Conservation (phyloP, 495 filamentous ascomycete species). For the Annulohypoxylon nitens region DNA sequence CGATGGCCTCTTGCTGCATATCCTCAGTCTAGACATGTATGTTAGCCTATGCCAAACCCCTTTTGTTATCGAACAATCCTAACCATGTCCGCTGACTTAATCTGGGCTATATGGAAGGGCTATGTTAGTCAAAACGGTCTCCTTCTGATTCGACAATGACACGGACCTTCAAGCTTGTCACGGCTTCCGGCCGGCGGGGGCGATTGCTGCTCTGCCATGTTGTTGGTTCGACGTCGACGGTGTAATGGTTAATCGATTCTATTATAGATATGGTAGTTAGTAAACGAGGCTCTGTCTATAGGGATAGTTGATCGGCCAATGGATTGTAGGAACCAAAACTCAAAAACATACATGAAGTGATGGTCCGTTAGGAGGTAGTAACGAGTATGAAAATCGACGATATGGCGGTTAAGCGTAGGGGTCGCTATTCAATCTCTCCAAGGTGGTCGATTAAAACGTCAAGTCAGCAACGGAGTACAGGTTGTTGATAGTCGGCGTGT, state of each 20-base stretch:
- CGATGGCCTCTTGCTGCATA: conserved; percentile 94
- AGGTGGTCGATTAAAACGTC: background rate
- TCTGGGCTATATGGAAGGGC: conserved; percentile 72
- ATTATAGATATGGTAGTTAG: conserved; percentile 5
- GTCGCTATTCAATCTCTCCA: background rate
- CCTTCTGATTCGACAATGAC: background rate
- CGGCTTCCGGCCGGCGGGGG: conserved; percentile 42
- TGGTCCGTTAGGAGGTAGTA: conserved; percentile 1
- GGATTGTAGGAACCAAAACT: background rate
- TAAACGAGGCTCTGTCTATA: conserved; percentile 1
- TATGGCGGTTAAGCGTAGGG: background rate
- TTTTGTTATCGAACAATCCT: conserved; percentile 35
- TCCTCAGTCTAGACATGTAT: conserved; percentile 80
- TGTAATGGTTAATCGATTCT: conserved; percentile 8
- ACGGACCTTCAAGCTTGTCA: conserved; percentile 53
- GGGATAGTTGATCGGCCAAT: background rate
- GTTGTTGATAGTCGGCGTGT: conserved; percentile 5
- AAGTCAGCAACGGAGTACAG: conserved; percentile 5
- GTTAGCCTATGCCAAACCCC: conserved; percentile 44
- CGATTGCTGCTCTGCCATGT: conserved; percentile 49
- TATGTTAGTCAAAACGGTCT: conserved; percentile 33
- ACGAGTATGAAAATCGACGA: background rate
- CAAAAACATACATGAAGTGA: conserved; percentile 26
- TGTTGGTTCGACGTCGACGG: conserved; percentile 8
- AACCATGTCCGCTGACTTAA: conserved; percentile 99